Conservation (phyloP, 2,329 filamentous ascomycete genomes). For the Pseudophaeomoniella oleicola region DNA sequence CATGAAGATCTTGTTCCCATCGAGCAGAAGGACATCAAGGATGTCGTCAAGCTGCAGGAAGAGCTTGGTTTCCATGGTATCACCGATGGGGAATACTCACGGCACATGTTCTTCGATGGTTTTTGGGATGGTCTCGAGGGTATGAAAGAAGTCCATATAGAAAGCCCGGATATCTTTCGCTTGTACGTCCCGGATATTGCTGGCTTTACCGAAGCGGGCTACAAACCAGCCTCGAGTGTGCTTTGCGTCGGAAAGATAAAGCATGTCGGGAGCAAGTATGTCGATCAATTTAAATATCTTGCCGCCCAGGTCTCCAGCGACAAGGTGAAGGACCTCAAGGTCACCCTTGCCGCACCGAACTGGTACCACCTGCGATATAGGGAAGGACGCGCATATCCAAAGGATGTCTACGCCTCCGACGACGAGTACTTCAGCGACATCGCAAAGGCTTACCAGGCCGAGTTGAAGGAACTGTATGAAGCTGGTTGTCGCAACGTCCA, state of each 20-base stretch:
- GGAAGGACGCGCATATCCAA: conserved; percentile 32
- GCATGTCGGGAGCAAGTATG: conserved; percentile 27
- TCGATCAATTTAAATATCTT: conserved; percentile 37
- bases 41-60: conserved; percentile 45
- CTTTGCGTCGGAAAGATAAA: conserved; percentile 36
- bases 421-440: conserved; percentile 45
- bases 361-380: conserved; percentile 47
- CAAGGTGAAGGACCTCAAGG: conserved; percentile 44
- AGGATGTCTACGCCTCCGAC: conserved; percentile 33
- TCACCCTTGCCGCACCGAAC: conserved; percentile 44
- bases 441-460: conserved; percentile 42
- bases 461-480: conserved; percentile 39
- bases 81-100: conserved; percentile 39
- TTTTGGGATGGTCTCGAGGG: conserved; percentile 32
- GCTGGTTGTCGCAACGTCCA: conserved; percentile 45
- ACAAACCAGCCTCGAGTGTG: conserved; percentile 33
- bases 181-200: conserved; percentile 40
- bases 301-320: conserved; percentile 39
- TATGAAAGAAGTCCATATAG: conserved; percentile 31
- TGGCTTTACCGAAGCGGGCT: conserved; percentile 36
- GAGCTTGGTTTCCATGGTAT: conserved; percentile 41
- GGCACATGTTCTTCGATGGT: conserved; percentile 28
- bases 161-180: conserved; percentile 30
- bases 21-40: conserved; percentile 44
- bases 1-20: conserved; percentile 37